Conservation (phyloP, 257 asterid species). For the Osmanthus fragrans region DNA sequence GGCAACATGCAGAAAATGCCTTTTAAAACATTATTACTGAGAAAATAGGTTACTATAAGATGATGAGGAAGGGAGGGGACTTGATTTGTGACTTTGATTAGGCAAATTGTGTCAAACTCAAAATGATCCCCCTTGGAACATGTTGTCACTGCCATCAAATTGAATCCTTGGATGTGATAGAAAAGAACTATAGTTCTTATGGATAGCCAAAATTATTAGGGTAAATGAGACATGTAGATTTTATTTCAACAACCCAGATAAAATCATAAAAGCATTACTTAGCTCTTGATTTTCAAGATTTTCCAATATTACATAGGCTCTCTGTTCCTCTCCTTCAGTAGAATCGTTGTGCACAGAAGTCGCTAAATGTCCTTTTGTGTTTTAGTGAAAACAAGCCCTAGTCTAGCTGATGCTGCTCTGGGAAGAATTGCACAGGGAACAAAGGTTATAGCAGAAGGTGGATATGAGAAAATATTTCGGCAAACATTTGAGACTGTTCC, state of each 20-base stretch:
- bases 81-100: neutral
- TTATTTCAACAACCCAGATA: neutral
- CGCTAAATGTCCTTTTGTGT: constrained; percentile 1
- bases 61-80: neutral
- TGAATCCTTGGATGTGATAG: neutral
- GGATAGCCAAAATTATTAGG: neutral
- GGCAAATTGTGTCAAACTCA: neutral
- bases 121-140: neutral
- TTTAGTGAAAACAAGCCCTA: constrained; percentile 95
- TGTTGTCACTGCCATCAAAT: neutral
- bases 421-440: constrained; percentile 99
- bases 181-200: neutral
- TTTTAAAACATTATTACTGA: neutral
- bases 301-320: neutral
- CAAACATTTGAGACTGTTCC: constrained; percentile 94
- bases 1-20: neutral
- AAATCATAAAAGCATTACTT: neutral
- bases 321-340: neutral
- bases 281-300: neutral
- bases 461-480: constrained; percentile 87
- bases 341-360: neutral
- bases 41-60: neutral
- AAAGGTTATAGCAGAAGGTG: constrained; percentile 96
- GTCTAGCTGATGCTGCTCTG: constrained; percentile 91
- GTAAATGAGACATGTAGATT: neutral